Percentiles rank a stretch among this genome's conserved stretches.
Conservation (phyloP, 139 green algal species). For the Pseudopediastrum boryanum region DNA sequence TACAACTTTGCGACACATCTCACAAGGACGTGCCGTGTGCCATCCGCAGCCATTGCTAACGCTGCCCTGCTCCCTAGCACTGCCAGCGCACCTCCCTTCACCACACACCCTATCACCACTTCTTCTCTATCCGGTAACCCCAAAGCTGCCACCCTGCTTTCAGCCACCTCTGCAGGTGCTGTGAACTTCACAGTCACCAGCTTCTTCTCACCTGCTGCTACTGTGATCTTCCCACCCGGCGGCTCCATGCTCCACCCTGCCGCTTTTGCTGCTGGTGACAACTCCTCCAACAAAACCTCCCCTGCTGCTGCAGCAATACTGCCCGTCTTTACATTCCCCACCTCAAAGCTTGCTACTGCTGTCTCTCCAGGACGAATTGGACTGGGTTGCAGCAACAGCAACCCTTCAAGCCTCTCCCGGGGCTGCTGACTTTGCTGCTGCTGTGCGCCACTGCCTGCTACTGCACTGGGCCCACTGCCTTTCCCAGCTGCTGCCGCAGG, state of each 20-base stretch:
- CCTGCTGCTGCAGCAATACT: constrained; percentile 27
- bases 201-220: constrained; percentile 51
- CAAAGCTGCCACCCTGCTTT: neutral
- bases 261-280: constrained; percentile 45
- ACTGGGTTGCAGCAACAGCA: constrained; percentile 7
- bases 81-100: no score
- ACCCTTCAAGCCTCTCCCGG: neutral
- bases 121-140: no score
- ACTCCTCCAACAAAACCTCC: constrained; percentile 50
- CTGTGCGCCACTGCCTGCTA: no score
- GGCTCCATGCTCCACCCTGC: constrained; percentile 58
- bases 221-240: constrained; percentile 24
- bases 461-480: no score
- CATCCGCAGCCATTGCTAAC: no score
- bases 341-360: constrained; percentile 21
- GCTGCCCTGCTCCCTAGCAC: no score
- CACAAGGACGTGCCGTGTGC: no score
- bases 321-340: constrained; percentile 54
- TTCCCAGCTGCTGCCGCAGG: no score
- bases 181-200: constrained; percentile 36
- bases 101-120: no score
- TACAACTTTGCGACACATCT: no score
- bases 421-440: neutral
- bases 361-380: constrained; percentile 5
- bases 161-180: constrained; percentile 11